Base-by-base conservation (phyloP, 2,329 filamentous ascomycete species). In the Fonsecaea pedrosoi region DNA sequence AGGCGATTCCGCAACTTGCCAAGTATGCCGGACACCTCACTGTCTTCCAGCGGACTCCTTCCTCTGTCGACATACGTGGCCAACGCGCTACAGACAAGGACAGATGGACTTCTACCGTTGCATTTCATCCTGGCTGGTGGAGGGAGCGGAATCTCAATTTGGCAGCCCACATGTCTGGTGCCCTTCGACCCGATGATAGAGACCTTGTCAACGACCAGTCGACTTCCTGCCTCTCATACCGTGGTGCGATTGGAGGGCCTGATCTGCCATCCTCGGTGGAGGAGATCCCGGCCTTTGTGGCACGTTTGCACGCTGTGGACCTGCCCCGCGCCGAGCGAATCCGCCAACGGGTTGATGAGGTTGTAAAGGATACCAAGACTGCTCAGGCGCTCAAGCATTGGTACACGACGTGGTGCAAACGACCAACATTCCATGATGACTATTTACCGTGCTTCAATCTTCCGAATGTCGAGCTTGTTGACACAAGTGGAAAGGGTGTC, bases 381-480 rank as follows among this genome's bases (percentile, higher is more conserved):
- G 87, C 87, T 0, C 79, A 81, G 30, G 80, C 77, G 8, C 79
- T 88, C 9, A 85, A 86, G 72, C 78, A 85, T 0, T 87, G 84
- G 84, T 89, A 88, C 72, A 81, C 84, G 0, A 73, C 75, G 0
- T 88, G 83, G 82, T 89, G 87, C 78, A 89, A 89, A 75, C 82
- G 87, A 0, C 86, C 86, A 1, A 81, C 78, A 30, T 88, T 87
- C 75, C 85, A 86, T 75, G 85, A 89, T 32, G 74, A 74, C 0
- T 80, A 77, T 62, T 77, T 74, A 59, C 77, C 78, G 48, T 71
- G 74, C 7, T 78, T 74, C 70, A 78, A 79, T 55, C 64, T 74
- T 60, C 70, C 73, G 0, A 77, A 78, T 54, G 76, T 79, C 4
- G 58, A 75, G 6, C 68, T 79, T 6, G 75, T 78, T 8, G 74